Base-by-base conservation (phyloP, 2,329 filamentous ascomycete genomes). In the Mollisiaceae sp. region DNA sequence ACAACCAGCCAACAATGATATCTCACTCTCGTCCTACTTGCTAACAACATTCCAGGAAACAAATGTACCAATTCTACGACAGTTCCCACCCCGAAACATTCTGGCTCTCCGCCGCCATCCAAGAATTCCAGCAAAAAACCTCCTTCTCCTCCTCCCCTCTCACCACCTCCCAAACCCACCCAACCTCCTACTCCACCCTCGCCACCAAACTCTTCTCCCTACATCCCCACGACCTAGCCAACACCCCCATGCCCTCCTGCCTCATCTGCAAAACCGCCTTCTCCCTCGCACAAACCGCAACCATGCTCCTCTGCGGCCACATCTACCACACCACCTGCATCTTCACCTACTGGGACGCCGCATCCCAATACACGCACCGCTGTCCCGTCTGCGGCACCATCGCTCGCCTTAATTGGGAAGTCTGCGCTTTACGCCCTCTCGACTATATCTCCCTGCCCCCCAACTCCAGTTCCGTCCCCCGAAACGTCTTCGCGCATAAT, bases 261-360 rank as follows among this genome's bases (percentile, higher is more conserved):
- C 41, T 14, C n/a, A 47, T 8, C 4, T 27, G 18, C 18, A 22
- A 22, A 38, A 35, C n/a, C 20, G 39, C 39, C 5, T 57, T 35
- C 5, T 20, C 55, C n/a, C 18, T 57, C 12, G 15, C 35, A 20
- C 45, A 59, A 47, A 64, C 58, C 3, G 38, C 60, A n/a, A 27
- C 55, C 14, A 32, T 50, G 32, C 52, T 58, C 6, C 24, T 47
- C n/a, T 69, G 65, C 27, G 4, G 47, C 4, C 62, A 69, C 39
- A 36, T n/a, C 2, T 66, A 65, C 55, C 69, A 69, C n/a, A 18
- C 66, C 14, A 59, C 64, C 14, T 70, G 67, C 36, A 65, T 67
- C 12, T 65, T 69, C 20, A 15, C 59, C 1, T 64, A 59, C 14
- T 71, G 69, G 68, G 64, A 71, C 43, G 4, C 5, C 0, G 64